Evolutionary conservation across 768 basidiomycete genomes (phyloP), one percentile per base, ranked within the genome.

Genomic region (Trametes meyenii): DNA sequence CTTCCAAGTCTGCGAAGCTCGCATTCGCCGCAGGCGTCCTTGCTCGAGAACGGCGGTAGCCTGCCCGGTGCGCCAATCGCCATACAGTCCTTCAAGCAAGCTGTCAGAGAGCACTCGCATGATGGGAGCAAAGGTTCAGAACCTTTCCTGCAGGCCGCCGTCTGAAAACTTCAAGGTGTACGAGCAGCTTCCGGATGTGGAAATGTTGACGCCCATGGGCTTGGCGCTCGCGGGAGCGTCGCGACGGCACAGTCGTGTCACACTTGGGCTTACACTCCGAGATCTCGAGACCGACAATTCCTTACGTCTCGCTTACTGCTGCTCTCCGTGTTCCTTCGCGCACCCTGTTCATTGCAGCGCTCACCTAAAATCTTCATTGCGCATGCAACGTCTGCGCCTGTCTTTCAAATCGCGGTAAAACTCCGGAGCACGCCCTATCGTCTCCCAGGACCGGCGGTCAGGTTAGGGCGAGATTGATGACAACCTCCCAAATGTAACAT

Each of bases 101-200:
- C 19, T 17, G 51, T 52, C 51, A 52, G 36, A 19, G 53, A 16
- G 44, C 19, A 26, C 21, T 21, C 54, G n/a, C 43, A 55, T 55
- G 54, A 55, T 55, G 54, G 54, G 42, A 45, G 10, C 42, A 43
- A 23, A 19, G n/a, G n/a, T n/a, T n/a, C n/a, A n/a, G 24, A 17
- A 55, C 23, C 53, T 23, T 55, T 38, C 39, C 50, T 51, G 35
- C n/a, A n/a, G n/a, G 19, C 35, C 53, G 29, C 29, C 54, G 43
- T 23, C 35, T 55, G n/a, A 21, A 29, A 11, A 23, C 26, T 26
- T 12, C 24, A 24, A 10, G 26, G 19, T 19, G 29, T 21, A 42
- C 53, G 24, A 39, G 40, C 51, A 12, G 40, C 38, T n/a, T 52
- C 23, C 11, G n/a, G 33, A 17, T 44, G 5, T 10, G 19, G 19